Base-by-base conservation (phyloP, 768 basidiomycete species). In the Boletus rubescentipes region DNA sequence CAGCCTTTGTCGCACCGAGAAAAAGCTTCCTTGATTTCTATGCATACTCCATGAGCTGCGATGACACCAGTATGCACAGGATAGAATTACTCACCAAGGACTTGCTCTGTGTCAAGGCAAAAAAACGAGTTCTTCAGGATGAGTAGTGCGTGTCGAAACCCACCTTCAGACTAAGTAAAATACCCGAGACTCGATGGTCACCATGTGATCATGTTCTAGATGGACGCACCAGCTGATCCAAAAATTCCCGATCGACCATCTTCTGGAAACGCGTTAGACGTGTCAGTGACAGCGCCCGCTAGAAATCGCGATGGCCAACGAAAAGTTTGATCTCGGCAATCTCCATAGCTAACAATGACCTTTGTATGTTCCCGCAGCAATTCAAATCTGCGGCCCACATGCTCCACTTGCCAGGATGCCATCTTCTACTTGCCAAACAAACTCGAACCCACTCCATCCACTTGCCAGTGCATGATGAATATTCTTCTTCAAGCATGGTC, bases 1-100 rank as follows among this genome's bases (percentile, higher is more conserved):
- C 46, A 23, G 92, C 93, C 91, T 73, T 93, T 95, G 79, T 97
- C 93, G 73, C 98, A 98, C 21, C 98, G 82, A 54, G 94, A 93
- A 78, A 98, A 98, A 45, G 95, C 95, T 79, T 98, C 96, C 82
- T 96, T 98, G 85, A 95, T 98, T 75, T 96, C 93, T 91, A 69
- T 29, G 41, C 43, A n/a, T 31, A 20, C n/a, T 29, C 40, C 37
- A 55, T 55, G 47, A 60, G 45, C 35, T 34, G 14, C 34, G 30
- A 35, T 40, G n/a, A 47, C 44, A 49, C 26, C 26, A 26, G 14
- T 11, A 32, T 32, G 32, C 35, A 29, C 45, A 12, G 30, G 43
- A 43, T 18, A 30, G 42, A 55, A 39, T 14, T 34, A 73, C 85
- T 42, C 67, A 92, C 93, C 93, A 65, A 91, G 84, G 65, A 95